Evolutionary conservation across 1,139 yeast genomes (phyloP).

Genomic region (Lodderomyces beijingensis): DNA sequence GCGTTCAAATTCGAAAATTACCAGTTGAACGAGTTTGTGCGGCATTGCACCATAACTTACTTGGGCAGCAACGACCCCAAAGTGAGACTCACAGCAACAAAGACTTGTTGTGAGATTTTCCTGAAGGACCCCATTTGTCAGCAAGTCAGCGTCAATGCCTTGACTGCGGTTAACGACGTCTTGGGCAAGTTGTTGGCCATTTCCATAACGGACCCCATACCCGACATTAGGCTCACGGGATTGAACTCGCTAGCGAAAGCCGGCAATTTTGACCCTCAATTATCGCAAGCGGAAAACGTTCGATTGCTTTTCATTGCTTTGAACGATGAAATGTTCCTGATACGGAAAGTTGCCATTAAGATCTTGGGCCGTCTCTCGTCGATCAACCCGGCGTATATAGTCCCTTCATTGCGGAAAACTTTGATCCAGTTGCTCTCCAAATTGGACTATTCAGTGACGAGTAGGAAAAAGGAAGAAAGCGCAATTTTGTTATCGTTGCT

Average conservation of each 20-base stretch:
- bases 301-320: conserved; percentile 80
- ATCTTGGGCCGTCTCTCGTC: conserved; percentile 80
- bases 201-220: conserved; percentile 85
- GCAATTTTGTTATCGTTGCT: conserved; percentile 71
- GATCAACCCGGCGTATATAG: conserved; percentile 92
- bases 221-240: conserved; percentile 80
- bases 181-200: conserved; percentile 74
- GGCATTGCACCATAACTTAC: conserved; percentile 76
- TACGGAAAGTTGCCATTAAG: conserved; percentile 74
- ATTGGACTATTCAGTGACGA: conserved; percentile 71
- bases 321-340: conserved; percentile 84
- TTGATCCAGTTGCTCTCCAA: conserved; percentile 81
- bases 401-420: conserved; percentile 85
- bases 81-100: conserved; percentile 80
- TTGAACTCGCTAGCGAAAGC: conserved; percentile 60
- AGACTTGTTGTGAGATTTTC: conserved; percentile 79
- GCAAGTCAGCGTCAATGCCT: conserved; percentile 80
- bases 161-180: conserved; percentile 81
- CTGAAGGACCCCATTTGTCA: conserved; percentile 77
- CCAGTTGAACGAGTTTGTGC: conserved; percentile 80
- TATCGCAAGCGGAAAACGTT: conserved; percentile 91
- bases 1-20: conserved; percentile 71
- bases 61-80: conserved; percentile 75
- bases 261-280: conserved; percentile 78
- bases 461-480: conserved; percentile 83